Evolutionary conservation across 2,329 filamentous ascomycete genomes (phyloP).

Genomic region (Aureobasidium subglaciale): DNA sequence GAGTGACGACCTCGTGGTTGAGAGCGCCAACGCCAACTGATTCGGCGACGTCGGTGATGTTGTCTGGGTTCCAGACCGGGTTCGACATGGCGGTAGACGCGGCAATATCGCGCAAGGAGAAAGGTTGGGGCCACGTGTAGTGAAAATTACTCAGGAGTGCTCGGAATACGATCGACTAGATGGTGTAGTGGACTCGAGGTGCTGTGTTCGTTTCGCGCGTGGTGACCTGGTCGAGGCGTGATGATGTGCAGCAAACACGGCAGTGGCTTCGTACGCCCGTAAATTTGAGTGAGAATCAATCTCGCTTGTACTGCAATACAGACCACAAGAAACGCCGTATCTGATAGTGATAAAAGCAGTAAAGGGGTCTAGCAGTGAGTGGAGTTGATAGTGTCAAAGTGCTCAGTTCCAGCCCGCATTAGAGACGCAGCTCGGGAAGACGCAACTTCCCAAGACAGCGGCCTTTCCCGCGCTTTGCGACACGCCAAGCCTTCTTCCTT

Average conservation of each 20-base stretch:
- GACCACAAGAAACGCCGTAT: background rate
- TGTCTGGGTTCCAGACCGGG: conserved; percentile 88
- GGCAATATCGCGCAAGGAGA: background rate
- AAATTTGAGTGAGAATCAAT: background rate
- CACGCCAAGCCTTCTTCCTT: background rate
- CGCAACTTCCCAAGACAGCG: background rate
- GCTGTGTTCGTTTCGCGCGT: background rate
- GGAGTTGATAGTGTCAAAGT: conserved; percentile 4
- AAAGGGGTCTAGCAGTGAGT: background rate
- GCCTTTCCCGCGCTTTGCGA: conserved; percentile 3
- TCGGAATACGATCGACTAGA: background rate
- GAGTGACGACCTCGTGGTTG: conserved; percentile 77
- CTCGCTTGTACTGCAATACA: background rate
- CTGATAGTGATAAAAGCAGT: background rate
- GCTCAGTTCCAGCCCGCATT: conserved; percentile 3
- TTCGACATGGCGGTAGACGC: conserved; percentile 7
- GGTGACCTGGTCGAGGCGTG: background rate
- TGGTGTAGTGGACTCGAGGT: background rate
- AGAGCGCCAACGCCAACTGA: conserved; percentile 81
- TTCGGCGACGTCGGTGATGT: conserved; percentile 91
- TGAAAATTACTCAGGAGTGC: background rate
- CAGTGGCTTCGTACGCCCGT: conserved; percentile 2
- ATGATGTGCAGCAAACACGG: conserved; percentile 2
- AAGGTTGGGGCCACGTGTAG: background rate
- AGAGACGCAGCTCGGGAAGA: background rate